Evolutionary conservation across 225 moss, liverwort and hornwort species (phyloP), one percentile per base, ranked within the genome.

Genomic region (Asterella californica): DNA sequence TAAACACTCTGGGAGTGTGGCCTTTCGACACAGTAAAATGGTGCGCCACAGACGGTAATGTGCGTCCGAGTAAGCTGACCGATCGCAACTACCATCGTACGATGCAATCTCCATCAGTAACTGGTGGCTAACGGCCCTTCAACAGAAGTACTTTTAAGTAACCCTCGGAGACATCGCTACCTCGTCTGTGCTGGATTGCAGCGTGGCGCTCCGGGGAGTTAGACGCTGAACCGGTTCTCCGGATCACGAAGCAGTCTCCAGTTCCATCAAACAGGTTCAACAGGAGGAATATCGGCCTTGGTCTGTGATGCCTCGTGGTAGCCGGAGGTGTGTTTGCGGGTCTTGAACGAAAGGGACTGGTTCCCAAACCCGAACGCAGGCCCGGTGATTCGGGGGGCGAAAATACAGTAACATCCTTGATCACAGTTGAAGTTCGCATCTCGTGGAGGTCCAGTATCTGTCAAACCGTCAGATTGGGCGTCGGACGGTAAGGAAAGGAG

Each of bases 301-400:
- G 8, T 69, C 67, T 32, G 29, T 12, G 17, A 10, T 46, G 70
- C 18, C 22, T 42, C 14, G 65, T 70, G 42, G 42, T n/a, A 0
- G 71, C 9, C 71, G 46, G 71, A 47, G 71, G 71, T 10, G 45
- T 15, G 36, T 10, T 37, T 36, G 70, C 70, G 70, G 70, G 37
- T 36, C 27, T 33, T 33, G 15, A 19, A 45, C 37, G 36, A 34
- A 15, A n/a, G 34, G 69, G 70, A 70, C 70, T 17, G 21, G 70
- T 70, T 70, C 70, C 37, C 63, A 34, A 46, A 45, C 30, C 69
- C 71, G 46, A n/a, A 72, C 24, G 71, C 71, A 72, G 71, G 71
- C 71, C 71, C 71, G 70, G 18, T 19, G 70, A 45, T 14, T 36
- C 70, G 36, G 70, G 70, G 21, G 37, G 32, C 42, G n/a, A 36